Evolutionary conservation across 2,329 filamentous ascomycete species (phyloP), one percentile per base, ranked within the genome.

Genomic region (Rutstroemia sydowiana): DNA sequence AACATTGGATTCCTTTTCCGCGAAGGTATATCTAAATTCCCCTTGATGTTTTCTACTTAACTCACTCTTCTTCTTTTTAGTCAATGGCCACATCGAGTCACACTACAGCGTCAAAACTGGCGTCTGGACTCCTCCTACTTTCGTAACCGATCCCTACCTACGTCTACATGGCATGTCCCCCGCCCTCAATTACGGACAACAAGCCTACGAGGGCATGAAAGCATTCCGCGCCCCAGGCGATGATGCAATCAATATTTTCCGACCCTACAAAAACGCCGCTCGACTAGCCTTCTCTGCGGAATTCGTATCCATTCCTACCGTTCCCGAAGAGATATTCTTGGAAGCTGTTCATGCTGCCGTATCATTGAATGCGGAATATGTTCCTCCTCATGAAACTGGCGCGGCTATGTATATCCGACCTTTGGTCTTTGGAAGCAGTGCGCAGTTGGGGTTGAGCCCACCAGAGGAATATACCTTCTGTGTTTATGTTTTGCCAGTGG

Each of bases 171-270:
- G 92, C 69, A 93, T 98, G 88, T 85, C 91, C 0, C 91, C 93
- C 0, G 92, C 83, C 40, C 81, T 97, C 59, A 98, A 98, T 77
- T 98, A 98, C 70, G 90, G 92, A 53, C 90, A 95, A 68, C 93
- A 97, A 73, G 92, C 89, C 63, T 98, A 95, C 75, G 93, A 98
- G 69, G 93, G 93, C n/a, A 82, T 97, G 68, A 97, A 97, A 71
- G 91, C 92, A 51, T 96, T 96, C 78, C 89, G 92, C 57, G 75
- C 77, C 2, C 87, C 89, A 16, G 81, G 86, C 68, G 67, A 75
- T 54, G 71, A 30, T 2, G 36, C 72, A 54, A 91, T 97, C 72
- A 81, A 83, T 67, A 81, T 97, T 68, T 97, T 97, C 81, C 86
- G 92, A 4, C 88, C 92, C 0, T 78, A 84, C 64, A 82, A 85